Conservation (phyloP, 2,329 filamentous ascomycete genomes). For the Dactylonectria estremocensis region DNA sequence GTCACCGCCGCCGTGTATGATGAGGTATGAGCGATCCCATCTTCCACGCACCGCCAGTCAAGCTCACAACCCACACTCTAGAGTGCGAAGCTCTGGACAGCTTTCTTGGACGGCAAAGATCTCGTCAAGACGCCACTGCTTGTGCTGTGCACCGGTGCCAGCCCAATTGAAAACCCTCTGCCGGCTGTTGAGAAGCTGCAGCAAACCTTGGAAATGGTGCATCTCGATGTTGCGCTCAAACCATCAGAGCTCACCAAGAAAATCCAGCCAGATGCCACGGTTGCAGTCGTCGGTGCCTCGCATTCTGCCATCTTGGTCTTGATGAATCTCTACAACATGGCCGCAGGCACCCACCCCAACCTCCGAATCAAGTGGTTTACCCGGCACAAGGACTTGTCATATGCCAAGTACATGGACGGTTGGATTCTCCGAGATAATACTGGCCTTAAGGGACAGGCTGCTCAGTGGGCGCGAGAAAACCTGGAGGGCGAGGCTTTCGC, state of each 20-base stretch:
- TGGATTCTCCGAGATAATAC: constrained; percentile 78
- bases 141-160: constrained; percentile 73
- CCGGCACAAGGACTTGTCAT: constrained; percentile 69
- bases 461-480: constrained; percentile 71
- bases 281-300: constrained; percentile 74
- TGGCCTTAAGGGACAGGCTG: constrained; percentile 74
- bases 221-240: constrained; percentile 70
- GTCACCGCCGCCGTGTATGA: constrained; percentile 54
- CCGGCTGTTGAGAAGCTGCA: constrained; percentile 53
- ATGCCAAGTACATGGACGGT: constrained; percentile 73
- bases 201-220: constrained; percentile 45
- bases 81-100: constrained; percentile 40
- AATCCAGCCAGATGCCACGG: constrained; percentile 53
- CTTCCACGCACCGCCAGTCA: background rate
- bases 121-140: constrained; percentile 59
- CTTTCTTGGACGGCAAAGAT: constrained; percentile 48
- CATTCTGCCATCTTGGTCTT: constrained; percentile 76
- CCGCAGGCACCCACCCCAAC: constrained; percentile 64
- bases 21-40: constrained; percentile 35
- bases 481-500: constrained; percentile 67
- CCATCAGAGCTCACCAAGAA: constrained; percentile 62
- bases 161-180: constrained; percentile 61
- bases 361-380: constrained; percentile 75
- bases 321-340: constrained; percentile 71
- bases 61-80: background rate